Conservation (phyloP, 768 basidiomycete species). For the Tulasnella sp. region DNA sequence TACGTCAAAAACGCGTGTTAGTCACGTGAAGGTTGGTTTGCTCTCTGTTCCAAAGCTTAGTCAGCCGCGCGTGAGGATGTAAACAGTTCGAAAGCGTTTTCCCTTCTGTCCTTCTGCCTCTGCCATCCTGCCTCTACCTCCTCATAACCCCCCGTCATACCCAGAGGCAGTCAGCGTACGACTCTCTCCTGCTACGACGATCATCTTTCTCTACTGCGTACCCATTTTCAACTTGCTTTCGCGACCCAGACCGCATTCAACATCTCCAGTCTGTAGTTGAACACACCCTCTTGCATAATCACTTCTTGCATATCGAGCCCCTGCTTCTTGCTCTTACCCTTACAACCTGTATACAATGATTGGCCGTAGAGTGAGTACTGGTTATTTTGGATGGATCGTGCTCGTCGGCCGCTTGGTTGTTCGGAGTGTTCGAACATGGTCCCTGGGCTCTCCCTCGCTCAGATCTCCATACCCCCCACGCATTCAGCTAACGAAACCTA, state of each 20-base stretch:
- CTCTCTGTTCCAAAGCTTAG: constrained; percentile 2
- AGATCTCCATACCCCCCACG: not conserved
- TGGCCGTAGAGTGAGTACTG: constrained; percentile 3
- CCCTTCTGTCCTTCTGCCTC: constrained; percentile 6
- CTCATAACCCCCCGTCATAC: constrained; percentile 10
- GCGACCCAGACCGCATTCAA: constrained; percentile 6
- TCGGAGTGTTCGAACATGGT: constrained; percentile 1
- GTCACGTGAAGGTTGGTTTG: not conserved
- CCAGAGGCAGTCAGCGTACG: constrained; percentile 6
- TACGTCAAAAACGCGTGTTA: constrained; percentile 7
- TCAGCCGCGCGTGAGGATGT: constrained; percentile 7
- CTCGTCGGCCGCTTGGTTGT: not conserved
- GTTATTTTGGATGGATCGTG: not conserved
- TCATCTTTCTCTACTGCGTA: not conserved
- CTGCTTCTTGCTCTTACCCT: not conserved
- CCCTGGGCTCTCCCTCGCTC: not conserved
- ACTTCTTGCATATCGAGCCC: constrained; percentile 2
- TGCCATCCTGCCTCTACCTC: constrained; percentile 6
- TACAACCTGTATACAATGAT: constrained; percentile 7
- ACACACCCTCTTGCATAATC: constrained; percentile 2
- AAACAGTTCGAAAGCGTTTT: constrained; percentile 13
- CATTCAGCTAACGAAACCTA: not conserved
- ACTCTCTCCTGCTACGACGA: constrained; percentile 1
- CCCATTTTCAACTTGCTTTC: constrained; percentile 2
- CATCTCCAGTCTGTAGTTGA: constrained; percentile 12